phyloP scores from a whole-genome alignment of 164 flowering plant genomes.

The Tetracentron sinense region DNA sequence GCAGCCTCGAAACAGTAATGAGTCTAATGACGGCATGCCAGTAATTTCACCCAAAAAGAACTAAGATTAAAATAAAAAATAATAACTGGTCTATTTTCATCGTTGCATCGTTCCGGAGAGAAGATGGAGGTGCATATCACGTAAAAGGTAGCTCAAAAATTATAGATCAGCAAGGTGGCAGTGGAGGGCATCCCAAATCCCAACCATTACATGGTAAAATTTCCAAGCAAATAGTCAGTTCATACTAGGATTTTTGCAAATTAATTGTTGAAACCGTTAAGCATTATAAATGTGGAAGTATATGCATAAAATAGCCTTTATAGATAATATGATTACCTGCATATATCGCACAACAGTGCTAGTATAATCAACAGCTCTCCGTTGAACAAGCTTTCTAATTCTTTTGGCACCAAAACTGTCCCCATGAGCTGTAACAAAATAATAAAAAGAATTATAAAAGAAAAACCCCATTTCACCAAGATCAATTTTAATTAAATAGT shows the following conservation, averaged over 20 bases:
- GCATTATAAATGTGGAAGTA: background rate
- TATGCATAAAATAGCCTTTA: background rate
- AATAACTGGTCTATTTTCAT: too few species aligned
- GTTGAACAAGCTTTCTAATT: conserved; percentile 86
- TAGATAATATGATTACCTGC: conserved; percentile 48
- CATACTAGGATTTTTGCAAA: background rate
- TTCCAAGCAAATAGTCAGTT: background rate
- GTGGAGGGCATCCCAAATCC: too few species aligned
- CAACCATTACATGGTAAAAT: background rate
- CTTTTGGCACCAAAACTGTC: conserved; percentile 87
- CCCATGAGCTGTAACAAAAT: conserved; percentile 56
- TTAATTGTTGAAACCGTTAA: background rate
- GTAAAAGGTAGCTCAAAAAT: too few species aligned
- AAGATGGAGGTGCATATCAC: too few species aligned
- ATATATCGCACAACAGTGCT: conserved; percentile 89
- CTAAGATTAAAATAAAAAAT: too few species aligned
- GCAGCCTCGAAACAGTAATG: too few species aligned
- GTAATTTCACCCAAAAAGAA: too few species aligned
- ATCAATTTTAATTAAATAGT: too few species aligned
- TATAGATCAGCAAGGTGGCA: too few species aligned
- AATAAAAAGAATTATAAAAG: background rate
- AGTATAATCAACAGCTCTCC: conserved; percentile 96
- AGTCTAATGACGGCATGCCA: too few species aligned
- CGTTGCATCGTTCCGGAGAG: too few species aligned
- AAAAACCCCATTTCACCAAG: too few species aligned